Evolutionary conservation across 2,329 filamentous ascomycete species (phyloP), one percentile per base, ranked within the genome.

Genomic region (Ceratocystiopsis brevicomis): DNA sequence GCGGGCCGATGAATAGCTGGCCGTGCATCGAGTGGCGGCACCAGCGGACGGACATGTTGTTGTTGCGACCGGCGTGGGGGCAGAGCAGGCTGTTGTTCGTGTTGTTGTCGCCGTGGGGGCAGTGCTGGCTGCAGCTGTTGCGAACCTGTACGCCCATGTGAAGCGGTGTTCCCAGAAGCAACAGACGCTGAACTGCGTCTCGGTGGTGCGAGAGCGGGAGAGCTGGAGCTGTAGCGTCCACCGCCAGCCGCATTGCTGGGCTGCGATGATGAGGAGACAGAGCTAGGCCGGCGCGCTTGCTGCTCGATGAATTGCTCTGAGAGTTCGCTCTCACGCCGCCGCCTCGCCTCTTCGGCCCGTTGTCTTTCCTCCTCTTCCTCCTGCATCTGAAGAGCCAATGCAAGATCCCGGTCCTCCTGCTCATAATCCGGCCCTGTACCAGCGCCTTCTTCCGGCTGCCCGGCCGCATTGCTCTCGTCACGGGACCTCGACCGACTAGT

Each of bases 341-440:
- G 25, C 10, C 25, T 6, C 11, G 71, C 73, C 40, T 76, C 69
- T 41, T 74, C 69, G 8, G 55, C 52, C n/a, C 73, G 71, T 49
- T 86, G 75, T 14, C 76, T 71, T 53, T 85, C 78, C 49, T 95
- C 85, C 58, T 96, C 88, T 56, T 94, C 86, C 54, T 96, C 90
- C 57, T 96, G 88, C 1, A 95, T 70, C 55, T 96, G 90, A 8
- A 98, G 67, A 0, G 88, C 87, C 3, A 96, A 68, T 0, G 90
- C 90, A 30, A 95, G 62, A 47, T 90, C 83, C 47, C 87, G 76
- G 53, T 95, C 87, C 60, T 95, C 76, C 64, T 92, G 71, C 61
- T 79, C 68, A 49, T 67, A 61, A 30, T 30, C 25, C 2, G 25
- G 25, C 10, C 10, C 25, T 2, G 25, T 9, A 30, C 25, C 25